Evolutionary conservation across 768 basidiomycete genomes (phyloP).

Genomic region (Dendrothele bispora): DNA sequence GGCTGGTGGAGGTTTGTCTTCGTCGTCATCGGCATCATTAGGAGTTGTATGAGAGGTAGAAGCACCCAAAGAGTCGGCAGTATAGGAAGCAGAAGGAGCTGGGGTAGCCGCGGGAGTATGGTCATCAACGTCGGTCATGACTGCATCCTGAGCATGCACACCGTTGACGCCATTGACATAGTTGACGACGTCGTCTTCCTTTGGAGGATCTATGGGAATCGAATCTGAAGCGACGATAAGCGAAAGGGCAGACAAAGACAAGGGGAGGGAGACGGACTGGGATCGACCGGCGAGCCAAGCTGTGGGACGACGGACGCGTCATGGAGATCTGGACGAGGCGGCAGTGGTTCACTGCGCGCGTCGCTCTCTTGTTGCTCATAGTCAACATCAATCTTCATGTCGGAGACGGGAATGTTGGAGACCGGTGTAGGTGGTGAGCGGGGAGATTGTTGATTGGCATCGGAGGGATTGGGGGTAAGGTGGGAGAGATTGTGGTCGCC

Average conservation of each 20-base stretch:
- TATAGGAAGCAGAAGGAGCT: conserved; percentile 35
- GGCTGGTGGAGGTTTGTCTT: conserved; percentile 73
- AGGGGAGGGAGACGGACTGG: conserved; percentile 49
- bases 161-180: conserved; percentile 29
- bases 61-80: conserved; percentile 34
- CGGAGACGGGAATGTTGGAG: conserved; percentile 44
- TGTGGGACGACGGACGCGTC: conserved; percentile 46
- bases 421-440: conserved; percentile 66
- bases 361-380: conserved; percentile 65
- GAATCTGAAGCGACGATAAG: conserved; percentile 32
- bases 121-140: conserved; percentile 39
- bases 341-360: conserved; percentile 60
- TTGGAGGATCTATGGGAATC: conserved; percentile 43
- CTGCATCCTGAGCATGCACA: conserved; percentile 31
- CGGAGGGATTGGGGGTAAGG: conserved; percentile 33
- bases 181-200: conserved; percentile 53
- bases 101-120: conserved; percentile 42
- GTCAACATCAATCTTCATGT: conserved; percentile 66
- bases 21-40: conserved; percentile 45
- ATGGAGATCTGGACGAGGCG: conserved; percentile 46
- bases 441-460: conserved; percentile 25
- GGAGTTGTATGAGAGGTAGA: conserved; percentile 35
- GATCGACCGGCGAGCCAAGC: conserved; percentile 44
- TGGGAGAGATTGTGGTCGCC: conserved; percentile 16
- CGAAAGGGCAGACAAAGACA: conserved; percentile 16